Evolutionary conservation across 257 asterid genomes (phyloP).

Genomic region (Leptodermis oblonga): DNA sequence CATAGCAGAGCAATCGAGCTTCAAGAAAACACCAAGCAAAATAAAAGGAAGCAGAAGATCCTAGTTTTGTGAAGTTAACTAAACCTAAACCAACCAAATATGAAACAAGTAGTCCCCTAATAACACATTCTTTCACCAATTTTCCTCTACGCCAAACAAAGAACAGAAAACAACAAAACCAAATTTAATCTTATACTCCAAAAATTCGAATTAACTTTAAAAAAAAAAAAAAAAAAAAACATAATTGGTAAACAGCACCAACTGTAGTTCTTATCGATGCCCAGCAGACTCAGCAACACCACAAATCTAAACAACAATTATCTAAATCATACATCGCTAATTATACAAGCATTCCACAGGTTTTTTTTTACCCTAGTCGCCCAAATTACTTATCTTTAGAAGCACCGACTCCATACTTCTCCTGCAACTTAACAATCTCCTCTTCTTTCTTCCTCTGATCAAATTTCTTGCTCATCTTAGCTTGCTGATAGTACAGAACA

Average conservation of each 20-base stretch:
- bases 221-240: background rate
- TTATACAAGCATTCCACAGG: background rate
- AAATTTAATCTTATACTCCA: background rate
- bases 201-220: background rate
- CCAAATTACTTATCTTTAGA: slow-evolving; percentile 49
- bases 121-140: background rate
- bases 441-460: slow-evolving; percentile 94
- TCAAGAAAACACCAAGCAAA: background rate
- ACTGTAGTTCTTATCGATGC: background rate
- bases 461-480: slow-evolving; percentile 90
- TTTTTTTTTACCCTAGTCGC: background rate
- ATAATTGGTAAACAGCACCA: background rate
- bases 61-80: background rate
- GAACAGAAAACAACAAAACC: background rate
- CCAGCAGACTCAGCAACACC: background rate
- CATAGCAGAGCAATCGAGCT: background rate
- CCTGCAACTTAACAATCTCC: slow-evolving; percentile 78
- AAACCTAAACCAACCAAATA: background rate
- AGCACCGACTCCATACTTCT: slow-evolving; percentile 59
- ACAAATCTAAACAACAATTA: background rate
- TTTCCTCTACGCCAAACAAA: background rate
- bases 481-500: slow-evolving; percentile 89
- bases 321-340: background rate
- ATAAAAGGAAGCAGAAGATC: background rate
- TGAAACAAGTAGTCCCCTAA: background rate